These are phyloP conservation scores for Colletotrichum noveboracense DNA, from an alignment of 2,329 filamentous ascomycete genomes.

Conservation along the genomic window DNA sequence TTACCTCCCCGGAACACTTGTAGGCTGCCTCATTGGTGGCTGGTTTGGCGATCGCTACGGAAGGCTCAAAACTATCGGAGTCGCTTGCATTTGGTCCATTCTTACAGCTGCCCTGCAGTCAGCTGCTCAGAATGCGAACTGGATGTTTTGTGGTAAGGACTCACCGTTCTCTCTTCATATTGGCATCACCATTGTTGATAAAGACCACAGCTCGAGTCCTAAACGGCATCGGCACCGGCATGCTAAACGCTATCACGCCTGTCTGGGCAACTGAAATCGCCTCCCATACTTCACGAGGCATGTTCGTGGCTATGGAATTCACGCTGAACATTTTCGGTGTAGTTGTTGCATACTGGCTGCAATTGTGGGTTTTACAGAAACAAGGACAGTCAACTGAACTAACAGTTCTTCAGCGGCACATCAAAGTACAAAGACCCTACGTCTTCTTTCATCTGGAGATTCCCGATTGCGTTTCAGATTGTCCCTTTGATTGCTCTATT, in stretches of 20 bases:
- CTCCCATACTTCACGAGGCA: conserved; percentile 70
- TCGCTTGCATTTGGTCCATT: conserved; percentile 62
- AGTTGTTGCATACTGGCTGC: conserved; percentile 61
- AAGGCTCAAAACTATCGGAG: conserved; percentile 66
- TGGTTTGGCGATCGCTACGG: conserved; percentile 68
- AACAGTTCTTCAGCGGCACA: conserved; percentile 19
- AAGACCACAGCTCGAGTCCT: conserved; percentile 55
- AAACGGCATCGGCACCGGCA: conserved; percentile 72
- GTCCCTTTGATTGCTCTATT: conserved; percentile 65
- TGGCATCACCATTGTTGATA: background rate
- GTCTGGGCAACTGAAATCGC: conserved; percentile 76
- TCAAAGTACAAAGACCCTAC: conserved; percentile 50
- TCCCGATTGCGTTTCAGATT: conserved; percentile 75
- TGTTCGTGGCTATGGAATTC: conserved; percentile 75
- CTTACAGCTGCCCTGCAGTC: conserved; percentile 69
- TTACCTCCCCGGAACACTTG: conserved; percentile 61
- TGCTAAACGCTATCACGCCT: conserved; percentile 73
- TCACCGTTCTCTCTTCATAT: background rate
- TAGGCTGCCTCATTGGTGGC: conserved; percentile 68
- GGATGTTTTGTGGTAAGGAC: conserved; percentile 63
- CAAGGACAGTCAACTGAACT: background rate
- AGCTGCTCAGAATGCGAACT: conserved; percentile 67
- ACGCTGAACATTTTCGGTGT: conserved; percentile 58
- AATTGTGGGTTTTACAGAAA: conserved; percentile 41
- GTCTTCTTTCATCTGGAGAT: conserved; percentile 68